Evolutionary conservation across 306 rosid genomes (phyloP).

Genomic region (Citrullus colocynthis): DNA sequence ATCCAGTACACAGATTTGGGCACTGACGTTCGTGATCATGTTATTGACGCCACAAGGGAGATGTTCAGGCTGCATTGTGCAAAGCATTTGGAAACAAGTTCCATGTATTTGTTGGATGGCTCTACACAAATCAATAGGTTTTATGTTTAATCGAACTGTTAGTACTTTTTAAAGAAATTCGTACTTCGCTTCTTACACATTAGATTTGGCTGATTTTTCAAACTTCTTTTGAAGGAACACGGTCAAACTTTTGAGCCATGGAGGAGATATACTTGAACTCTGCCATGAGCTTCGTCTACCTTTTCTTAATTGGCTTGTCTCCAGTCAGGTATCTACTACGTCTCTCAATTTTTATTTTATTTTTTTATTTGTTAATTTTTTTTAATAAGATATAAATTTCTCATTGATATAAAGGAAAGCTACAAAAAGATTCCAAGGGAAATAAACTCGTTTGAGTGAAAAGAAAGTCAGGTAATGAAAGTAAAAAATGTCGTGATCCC

Average conservation of each 20-base stretch:
- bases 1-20: constrained; percentile 51
- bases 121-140: constrained; percentile 67
- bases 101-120: constrained; percentile 63
- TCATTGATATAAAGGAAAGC: too few species aligned
- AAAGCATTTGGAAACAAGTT: constrained; percentile 58
- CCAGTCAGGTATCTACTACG: constrained; percentile 45
- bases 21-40: constrained; percentile 77
- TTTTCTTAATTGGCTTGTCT: constrained; percentile 66
- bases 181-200: not conserved
- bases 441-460: too few species aligned
- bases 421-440: too few species aligned
- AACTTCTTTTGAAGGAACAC: constrained; percentile 48
- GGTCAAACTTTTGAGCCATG: constrained; percentile 80
- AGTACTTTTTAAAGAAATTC: constrained; percentile 5
- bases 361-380: too few species aligned
- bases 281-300: constrained; percentile 80
- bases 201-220: constrained; percentile 14
- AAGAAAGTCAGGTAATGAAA: too few species aligned
- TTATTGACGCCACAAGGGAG: constrained; percentile 53
- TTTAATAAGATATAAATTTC: too few species aligned
- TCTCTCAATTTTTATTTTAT: not conserved
- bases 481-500: too few species aligned
- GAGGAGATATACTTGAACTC: constrained; percentile 96
- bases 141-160: constrained; percentile 10
- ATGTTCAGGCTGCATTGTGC: constrained; percentile 81